Percentiles rank a stretch among this genome's conserved stretches.
Conservation (phyloP, 228 moss, liverwort and hornwort species). For the Sphagnum magellanicum region DNA sequence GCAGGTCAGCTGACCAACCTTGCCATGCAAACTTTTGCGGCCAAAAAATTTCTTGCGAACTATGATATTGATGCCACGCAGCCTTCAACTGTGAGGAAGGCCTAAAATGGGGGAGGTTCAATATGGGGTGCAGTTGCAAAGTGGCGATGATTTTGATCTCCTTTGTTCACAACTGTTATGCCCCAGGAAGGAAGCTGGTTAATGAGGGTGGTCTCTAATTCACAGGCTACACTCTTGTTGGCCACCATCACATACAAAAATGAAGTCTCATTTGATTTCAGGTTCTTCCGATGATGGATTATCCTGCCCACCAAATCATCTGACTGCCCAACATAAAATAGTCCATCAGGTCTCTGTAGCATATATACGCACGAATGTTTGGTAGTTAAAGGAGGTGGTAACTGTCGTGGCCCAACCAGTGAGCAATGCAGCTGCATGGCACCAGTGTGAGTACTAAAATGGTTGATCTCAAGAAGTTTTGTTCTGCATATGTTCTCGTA, state of each 20-base stretch:
- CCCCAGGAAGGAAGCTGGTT: constrained; percentile 61
- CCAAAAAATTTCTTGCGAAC: too few relatives aligned
- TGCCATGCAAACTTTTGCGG: too few relatives aligned
- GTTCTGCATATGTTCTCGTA: constrained; percentile 47
- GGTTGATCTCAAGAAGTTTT: constrained; percentile 51
- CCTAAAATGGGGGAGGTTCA: constrained; percentile 47
- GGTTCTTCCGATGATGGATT: constrained; percentile 42
- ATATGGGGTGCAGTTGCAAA: constrained; percentile 65
- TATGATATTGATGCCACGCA: too few relatives aligned
- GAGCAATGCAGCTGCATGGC: constrained; percentile 25
- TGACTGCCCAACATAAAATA: constrained; percentile 82
- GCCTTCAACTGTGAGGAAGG: background rate
- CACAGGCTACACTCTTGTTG: constrained; percentile 85
- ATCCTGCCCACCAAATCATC: constrained; percentile 74
- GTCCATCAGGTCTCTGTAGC: constrained; percentile 75
- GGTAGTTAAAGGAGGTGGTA: constrained; percentile 78
- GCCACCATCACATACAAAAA: constrained; percentile 64
- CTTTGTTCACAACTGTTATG: constrained; percentile 63
- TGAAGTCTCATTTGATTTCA: constrained; percentile 40
- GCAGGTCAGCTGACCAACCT: too few relatives aligned
- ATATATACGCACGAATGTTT: constrained; percentile 88
- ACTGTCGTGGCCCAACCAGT: constrained; percentile 54
- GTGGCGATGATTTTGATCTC: constrained; percentile 79
- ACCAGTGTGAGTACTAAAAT: constrained; percentile 5
- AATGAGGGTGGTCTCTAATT: constrained; percentile 78